Base-by-base conservation (phyloP, 768 basidiomycete genomes). In the Tulasnella sp. region DNA sequence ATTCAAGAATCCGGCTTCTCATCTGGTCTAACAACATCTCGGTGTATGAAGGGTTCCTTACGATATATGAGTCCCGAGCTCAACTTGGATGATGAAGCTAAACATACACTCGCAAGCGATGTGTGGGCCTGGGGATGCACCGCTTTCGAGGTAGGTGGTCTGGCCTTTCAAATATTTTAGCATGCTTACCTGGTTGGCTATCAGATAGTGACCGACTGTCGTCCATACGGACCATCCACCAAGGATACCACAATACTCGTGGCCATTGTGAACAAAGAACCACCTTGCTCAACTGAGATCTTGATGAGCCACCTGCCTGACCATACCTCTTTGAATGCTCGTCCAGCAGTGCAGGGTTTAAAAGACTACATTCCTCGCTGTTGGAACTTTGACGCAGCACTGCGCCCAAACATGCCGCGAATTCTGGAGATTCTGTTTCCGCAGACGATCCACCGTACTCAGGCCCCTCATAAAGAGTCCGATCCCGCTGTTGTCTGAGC, bases 31-130 rank as follows among this genome's bases (percentile, higher is more conserved):
- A 64, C 60, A 28, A 64, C 60, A 64, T 64, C 60, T n/a, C 60
- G 60, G n/a, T 28, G 24, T 2, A 34, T 64, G 22, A 64, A 64
- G 60, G 60, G 60, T 31, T 28, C 60, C 4, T 12, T 28, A 1
- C 60, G 60, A 28, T 64, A 64, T n/a, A 64, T 64, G 60, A 34
- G 31, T 64, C 60, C 60, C 8, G 60, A 64, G n/a, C 60, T 64
- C 12, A 28, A 24, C n/a, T 8, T 64, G n/a, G 14, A 31, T 1
- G n/a, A 34, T 34, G 60, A 64, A 1, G 12, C n/a, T 24, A 64
- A 64, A 28, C n/a, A 64, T 16, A 64, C n/a, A 28, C n/a, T 64
- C 2, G 20, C 31, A 14, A 64, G 60, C n/a, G 60, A 64, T 31
- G n/a, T 64, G 14, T 64, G 60, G 60, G 60, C 60, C 1, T 64